Percentiles rank a stretch among this genome's conserved stretches.
phyloP scores from a whole-genome alignment of 78 protist genomes.

The slime mould (Dictyostelium discoideum) region DNA sequence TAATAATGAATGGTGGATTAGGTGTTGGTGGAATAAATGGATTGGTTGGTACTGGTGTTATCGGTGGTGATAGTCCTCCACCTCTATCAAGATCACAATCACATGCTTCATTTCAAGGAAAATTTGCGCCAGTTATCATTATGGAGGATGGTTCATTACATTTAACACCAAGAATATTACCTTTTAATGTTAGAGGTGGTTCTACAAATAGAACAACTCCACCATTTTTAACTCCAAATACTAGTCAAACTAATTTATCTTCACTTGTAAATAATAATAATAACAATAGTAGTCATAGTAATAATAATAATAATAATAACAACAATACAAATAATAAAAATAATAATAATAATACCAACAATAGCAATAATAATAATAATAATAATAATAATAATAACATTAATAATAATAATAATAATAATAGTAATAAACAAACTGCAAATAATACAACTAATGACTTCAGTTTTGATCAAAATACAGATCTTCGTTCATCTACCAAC shows the following conservation, averaged over 20 bases:
- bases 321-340: neutral
- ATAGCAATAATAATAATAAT: neutral
- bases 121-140: neutral
- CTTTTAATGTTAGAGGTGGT: conserved; percentile 2
- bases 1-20: neutral
- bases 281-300: neutral
- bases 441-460: neutral
- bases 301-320: neutral
- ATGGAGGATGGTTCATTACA: neutral
- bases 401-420: neutral
- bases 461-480: conserved; percentile 5
- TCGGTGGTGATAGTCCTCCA: neutral
- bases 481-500: conserved; percentile 4
- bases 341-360: neutral
- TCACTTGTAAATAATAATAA: conserved; percentile 3
- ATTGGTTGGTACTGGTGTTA: neutral
- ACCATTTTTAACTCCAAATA: conserved; percentile 16
- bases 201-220: neutral
- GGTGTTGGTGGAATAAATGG: neutral
- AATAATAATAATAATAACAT: neutral
- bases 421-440: conserved; percentile 2
- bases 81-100: conserved; percentile 47
- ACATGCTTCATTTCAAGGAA: conserved; percentile 31
- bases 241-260: conserved; percentile 1
- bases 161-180: neutral